Evolutionary conservation across 257 asterid genomes (phyloP).

Genomic region (Lithospermum erythrorhizon): DNA sequence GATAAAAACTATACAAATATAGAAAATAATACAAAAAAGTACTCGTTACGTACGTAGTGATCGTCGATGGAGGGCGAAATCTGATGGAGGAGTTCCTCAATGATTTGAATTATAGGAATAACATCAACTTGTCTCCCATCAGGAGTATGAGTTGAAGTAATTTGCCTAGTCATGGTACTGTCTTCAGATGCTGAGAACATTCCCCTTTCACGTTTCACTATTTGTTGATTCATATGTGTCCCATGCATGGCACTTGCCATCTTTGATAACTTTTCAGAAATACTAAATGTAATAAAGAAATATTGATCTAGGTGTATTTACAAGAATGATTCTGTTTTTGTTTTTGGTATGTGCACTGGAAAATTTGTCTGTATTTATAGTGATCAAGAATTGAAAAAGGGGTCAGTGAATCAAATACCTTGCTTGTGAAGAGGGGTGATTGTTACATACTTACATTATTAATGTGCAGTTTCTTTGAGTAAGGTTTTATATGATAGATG

Average conservation of each 20-base stretch:
- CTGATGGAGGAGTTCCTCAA: slow-evolving; percentile 3
- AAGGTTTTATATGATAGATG: slow-evolving; percentile 20
- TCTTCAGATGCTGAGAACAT: slow-evolving; percentile 5
- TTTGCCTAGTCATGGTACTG: slow-evolving; percentile 1
- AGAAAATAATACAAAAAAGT: neutral
- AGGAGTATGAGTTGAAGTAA: slow-evolving; percentile 3
- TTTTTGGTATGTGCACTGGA: slow-evolving; percentile 6
- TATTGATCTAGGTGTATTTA: neutral
- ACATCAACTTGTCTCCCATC: slow-evolving; percentile 6
- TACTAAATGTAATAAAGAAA: neutral
- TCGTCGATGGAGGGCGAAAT: neutral
- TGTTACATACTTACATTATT: neutral
- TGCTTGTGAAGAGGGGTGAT: slow-evolving; percentile 53
- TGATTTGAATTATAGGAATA: slow-evolving; percentile 3
- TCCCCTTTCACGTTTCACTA: slow-evolving; percentile 8
- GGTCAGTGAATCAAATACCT: too few species aligned
- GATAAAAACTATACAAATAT: neutral
- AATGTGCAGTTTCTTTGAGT: slow-evolving; percentile 27
- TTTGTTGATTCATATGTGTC: slow-evolving; percentile 11
- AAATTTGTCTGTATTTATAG: slow-evolving; percentile 38
- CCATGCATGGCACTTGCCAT: slow-evolving; percentile 22
- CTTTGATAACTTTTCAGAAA: neutral
- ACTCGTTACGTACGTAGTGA: neutral
- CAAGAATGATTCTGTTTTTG: neutral
- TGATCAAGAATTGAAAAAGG: slow-evolving; percentile 7